Percentiles rank a stretch among this genome's conserved stretches.
These are phyloP conservation scores for Neurospora sp. DNA, from an alignment of 2,329 filamentous ascomycete genomes.

Conservation along the genomic window DNA sequence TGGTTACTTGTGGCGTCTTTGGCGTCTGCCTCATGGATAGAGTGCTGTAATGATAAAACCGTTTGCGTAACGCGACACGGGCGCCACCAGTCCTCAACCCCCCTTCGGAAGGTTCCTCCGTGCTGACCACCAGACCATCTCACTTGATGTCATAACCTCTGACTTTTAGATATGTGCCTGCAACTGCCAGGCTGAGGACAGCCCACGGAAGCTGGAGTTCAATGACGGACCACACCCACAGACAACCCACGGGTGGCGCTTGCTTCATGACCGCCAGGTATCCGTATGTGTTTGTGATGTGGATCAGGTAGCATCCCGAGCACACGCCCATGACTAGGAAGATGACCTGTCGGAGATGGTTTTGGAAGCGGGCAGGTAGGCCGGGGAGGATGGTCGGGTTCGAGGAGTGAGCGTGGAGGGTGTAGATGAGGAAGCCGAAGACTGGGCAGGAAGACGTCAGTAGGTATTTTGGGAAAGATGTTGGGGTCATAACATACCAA, in stretches of 20 bases:
- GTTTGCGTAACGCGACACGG: neutral
- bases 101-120: neutral
- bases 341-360: constrained; percentile 42
- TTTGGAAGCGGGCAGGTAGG: constrained; percentile 36
- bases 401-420: constrained; percentile 43
- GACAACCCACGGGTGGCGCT: constrained; percentile 75
- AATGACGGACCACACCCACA: constrained; percentile 90
- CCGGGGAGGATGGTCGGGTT: constrained; percentile 36
- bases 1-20: neutral
- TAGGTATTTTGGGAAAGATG: neutral
- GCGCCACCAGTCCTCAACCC: neutral
- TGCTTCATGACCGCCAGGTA: constrained; percentile 90
- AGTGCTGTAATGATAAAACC: neutral
- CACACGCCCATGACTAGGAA: constrained; percentile 54
- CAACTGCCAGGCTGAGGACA: constrained; percentile 39
- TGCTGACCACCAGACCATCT: constrained; percentile 1
- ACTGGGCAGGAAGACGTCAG: constrained; percentile 27
- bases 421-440: constrained; percentile 45
- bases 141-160: constrained; percentile 39
- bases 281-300: constrained; percentile 67
- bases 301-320: constrained; percentile 70
- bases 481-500: constrained; percentile 30
- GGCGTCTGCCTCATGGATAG: neutral
- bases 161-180: constrained; percentile 35
- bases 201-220: constrained; percentile 69